Conservation (phyloP, 1,284 basidiomycete species). For the Somion occarium region DNA sequence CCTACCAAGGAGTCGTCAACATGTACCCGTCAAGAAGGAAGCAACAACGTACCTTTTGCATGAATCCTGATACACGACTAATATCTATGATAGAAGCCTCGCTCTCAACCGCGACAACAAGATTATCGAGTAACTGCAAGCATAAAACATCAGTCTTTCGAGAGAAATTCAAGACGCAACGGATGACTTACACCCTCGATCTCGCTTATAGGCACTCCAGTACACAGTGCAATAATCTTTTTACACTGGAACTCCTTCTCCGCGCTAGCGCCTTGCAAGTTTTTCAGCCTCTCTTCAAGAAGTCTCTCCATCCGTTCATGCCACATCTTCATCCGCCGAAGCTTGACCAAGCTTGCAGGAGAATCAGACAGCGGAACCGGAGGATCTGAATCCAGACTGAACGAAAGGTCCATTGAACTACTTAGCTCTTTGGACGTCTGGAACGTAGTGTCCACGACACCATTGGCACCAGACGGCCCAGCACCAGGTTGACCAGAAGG, state of each 20-base stretch:
- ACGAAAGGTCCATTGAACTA: conserved; percentile 52
- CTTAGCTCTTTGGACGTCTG: conserved; percentile 57
- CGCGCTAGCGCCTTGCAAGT: conserved; percentile 74
- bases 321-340: conserved; percentile 80
- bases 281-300: conserved; percentile 64
- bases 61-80: conserved; percentile 82
- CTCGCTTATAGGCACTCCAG: conserved; percentile 81
- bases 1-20: conserved; percentile 4
- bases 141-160: neutral
- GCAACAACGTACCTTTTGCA: conserved; percentile 62
- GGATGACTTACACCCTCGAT: conserved; percentile 77
- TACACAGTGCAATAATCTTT: conserved; percentile 87
- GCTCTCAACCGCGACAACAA: conserved; percentile 86
- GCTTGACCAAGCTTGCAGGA: conserved; percentile 55
- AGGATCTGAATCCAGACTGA: conserved; percentile 62
- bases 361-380: conserved; percentile 59
- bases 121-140: conserved; percentile 78
- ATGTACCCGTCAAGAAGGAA: neutral
- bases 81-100: conserved; percentile 84
- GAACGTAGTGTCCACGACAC: conserved; percentile 40
- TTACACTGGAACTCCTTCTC: conserved; percentile 89
- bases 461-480: conserved; percentile 15
- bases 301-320: conserved; percentile 73
- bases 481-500: neutral
- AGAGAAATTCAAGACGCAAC: conserved; percentile 3